Base-by-base conservation (phyloP, 441 rosid species). In the Sinapis alba region DNA sequence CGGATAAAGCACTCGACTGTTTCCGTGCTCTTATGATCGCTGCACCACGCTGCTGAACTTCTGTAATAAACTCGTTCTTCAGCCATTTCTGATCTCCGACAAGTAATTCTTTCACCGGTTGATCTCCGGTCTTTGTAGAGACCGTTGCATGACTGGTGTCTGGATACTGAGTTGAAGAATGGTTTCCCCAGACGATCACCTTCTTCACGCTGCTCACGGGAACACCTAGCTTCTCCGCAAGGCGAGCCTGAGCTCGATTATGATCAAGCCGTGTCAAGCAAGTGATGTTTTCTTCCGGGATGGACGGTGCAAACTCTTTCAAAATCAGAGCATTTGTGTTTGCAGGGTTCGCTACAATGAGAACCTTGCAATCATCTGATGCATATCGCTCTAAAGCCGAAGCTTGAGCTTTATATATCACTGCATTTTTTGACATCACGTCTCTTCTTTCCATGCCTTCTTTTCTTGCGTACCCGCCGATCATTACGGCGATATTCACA, bases 301-400 rank as follows among this genome's bases (percentile, higher is more conserved):
- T 88, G 2, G 97, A 94, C 58, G 97, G 90, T 4, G 98, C 97
- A 32, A 84, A 94, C 78, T 92, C 93, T 74, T 92, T 94, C 78
- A 90, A 81, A 38, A 92, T 83, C 23, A 88, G 76, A 3, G 97
- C 97, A 59, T 94, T 94, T 19, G 97, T 92, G 80, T 94, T 94
- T 18, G 97, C 95, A 2, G 98, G 98, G 69, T 94, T 94, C 2
- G 98, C 93, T 68, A 94, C 88, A 43, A 92, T 90, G 7, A 92
- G 72, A 41, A 94, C 92, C 83, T 89, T 91, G 85, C 94, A 89
- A 63, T 86, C 83, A 13, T 76, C 78, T 51, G 91, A 89, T 51
- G 93, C 97, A 76, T 89, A 83, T 20, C 78, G 64, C 67, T 89
- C 94, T 43, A 91, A 75, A 23, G 90, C 91, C 6, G 85, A 82